phyloP scores from a whole-genome alignment of 345 rosid genomes.

The Populus ilicifolia region DNA sequence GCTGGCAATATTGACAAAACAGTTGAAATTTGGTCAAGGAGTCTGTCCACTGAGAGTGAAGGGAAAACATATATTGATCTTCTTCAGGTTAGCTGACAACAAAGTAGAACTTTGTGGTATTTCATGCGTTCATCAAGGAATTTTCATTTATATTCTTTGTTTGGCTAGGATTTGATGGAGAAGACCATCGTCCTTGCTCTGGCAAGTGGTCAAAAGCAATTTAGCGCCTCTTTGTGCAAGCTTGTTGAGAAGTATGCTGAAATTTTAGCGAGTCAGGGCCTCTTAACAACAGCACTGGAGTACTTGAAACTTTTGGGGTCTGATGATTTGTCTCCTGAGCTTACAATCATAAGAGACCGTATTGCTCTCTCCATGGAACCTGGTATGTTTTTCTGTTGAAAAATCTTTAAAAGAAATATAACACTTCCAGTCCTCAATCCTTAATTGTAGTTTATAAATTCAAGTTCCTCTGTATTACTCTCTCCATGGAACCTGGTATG shows the following conservation, averaged over 20 bases:
- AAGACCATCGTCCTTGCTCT: constrained; percentile 94
- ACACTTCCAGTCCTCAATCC: neutral
- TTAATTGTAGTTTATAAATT: too few relatives aligned
- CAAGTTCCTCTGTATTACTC: constrained; percentile 44
- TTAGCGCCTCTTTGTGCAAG: constrained; percentile 86
- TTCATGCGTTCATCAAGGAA: constrained; percentile 1
- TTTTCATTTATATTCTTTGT: constrained; percentile 12
- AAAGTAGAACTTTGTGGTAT: constrained; percentile 10
- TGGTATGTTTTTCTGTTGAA: constrained; percentile 38
- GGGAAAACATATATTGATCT: constrained; percentile 82
- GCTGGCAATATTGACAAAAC: constrained; percentile 97
- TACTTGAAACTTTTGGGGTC: constrained; percentile 87
- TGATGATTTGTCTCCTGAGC: constrained; percentile 86
- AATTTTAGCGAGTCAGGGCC: constrained; percentile 96
- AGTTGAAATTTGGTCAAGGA: constrained; percentile 96
- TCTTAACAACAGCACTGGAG: constrained; percentile 76
- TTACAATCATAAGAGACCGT: constrained; percentile 71
- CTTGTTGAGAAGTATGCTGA: constrained; percentile 98
- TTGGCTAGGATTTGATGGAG: constrained; percentile 91
- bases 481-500: constrained; percentile 69
- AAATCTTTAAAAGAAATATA: neutral
- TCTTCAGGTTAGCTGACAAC: constrained; percentile 64
- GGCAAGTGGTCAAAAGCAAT: constrained; percentile 88
- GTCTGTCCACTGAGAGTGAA: constrained; percentile 56
- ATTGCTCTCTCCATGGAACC: constrained; percentile 68